Conservation (phyloP, 192 early-diverging fungal genomes). For the Backusella sp. region DNA sequence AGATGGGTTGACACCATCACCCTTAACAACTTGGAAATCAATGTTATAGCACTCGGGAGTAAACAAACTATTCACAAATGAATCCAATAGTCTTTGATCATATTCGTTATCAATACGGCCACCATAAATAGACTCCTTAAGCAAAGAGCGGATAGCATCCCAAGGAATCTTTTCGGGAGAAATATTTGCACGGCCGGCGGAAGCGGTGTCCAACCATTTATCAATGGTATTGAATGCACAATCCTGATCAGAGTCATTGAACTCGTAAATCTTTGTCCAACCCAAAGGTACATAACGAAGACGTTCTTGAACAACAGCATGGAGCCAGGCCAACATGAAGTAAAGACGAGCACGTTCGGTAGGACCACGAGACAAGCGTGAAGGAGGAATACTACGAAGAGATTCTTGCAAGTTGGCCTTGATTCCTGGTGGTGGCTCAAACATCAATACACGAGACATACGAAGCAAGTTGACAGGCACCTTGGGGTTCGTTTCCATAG, state of each 20-base stretch:
- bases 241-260: constrained; percentile 97
- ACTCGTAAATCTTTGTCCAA: constrained; percentile 97
- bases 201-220: constrained; percentile 84
- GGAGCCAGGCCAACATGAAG: constrained; percentile 96
- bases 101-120: constrained; percentile 93
- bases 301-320: constrained; percentile 93
- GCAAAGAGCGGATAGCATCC: constrained; percentile 84
- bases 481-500: constrained; percentile 96
- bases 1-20: constrained; percentile 25
- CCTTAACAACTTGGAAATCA: constrained; percentile 56
- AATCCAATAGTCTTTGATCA: constrained; percentile 84
- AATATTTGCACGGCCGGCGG: constrained; percentile 83
- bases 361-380: constrained; percentile 63
- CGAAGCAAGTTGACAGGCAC: constrained; percentile 93
- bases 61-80: constrained; percentile 86
- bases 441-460: constrained; percentile 88
- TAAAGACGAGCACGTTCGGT: constrained; percentile 86
- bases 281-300: constrained; percentile 96
- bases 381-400: constrained; percentile 62
- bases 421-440: constrained; percentile 95
- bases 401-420: constrained; percentile 90
- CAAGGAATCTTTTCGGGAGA: constrained; percentile 95
- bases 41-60: constrained; percentile 73
- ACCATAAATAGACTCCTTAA: constrained; percentile 93
- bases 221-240: constrained; percentile 89